A percentile compares a stretch with the other conserved stretches of the same genome.
Conservation (phyloP, 1,284 basidiomycete species). For the Singerocomus inundabilis region DNA sequence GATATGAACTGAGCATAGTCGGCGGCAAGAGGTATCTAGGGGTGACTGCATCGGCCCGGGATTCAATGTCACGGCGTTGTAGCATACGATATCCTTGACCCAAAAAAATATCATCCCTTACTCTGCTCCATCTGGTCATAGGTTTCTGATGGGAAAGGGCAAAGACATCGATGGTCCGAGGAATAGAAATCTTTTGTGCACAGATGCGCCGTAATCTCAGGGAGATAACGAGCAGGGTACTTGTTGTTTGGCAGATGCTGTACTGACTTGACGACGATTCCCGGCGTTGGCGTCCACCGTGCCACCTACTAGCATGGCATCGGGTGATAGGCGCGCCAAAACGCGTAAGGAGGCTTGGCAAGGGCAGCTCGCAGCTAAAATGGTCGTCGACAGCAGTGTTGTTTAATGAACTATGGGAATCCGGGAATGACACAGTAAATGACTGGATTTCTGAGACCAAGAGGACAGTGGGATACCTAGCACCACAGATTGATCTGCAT, state of each 20-base stretch:
- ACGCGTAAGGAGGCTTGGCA: neutral
- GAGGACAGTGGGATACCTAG: neutral
- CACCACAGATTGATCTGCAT: neutral
- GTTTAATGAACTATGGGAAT: neutral
- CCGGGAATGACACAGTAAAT: neutral
- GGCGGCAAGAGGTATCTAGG: neutral
- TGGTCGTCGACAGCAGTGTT: neutral
- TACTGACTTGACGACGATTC: conserved; percentile 9
- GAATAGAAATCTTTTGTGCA: neutral
- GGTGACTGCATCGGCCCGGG: no score
- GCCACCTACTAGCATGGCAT: neutral
- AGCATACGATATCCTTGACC: neutral
- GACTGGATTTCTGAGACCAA: neutral
- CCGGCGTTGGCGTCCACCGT: neutral
- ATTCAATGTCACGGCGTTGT: neutral
- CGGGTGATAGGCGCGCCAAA: neutral
- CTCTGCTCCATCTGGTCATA: neutral
- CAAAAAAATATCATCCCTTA: neutral
- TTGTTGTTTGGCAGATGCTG: neutral
- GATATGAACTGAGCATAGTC: neutral
- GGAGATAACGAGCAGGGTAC: neutral
- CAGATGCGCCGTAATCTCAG: neutral
- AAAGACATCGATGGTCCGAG: neutral
- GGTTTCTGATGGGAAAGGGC: neutral
- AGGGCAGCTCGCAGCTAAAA: neutral